phyloP scores from a whole-genome alignment of 257 asterid species.

The Forsythia suspensa region DNA sequence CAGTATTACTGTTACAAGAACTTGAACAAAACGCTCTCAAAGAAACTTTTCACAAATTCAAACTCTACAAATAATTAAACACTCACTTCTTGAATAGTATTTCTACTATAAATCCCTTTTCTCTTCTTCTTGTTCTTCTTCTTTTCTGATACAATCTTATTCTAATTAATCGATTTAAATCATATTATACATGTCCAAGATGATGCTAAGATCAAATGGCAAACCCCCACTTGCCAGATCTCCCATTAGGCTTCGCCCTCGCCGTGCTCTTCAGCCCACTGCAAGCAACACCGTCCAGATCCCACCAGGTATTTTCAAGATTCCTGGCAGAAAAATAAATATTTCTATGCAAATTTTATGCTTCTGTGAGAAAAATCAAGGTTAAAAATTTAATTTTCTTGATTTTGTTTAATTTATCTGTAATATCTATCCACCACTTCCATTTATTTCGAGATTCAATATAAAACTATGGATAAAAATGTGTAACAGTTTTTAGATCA shows the following conservation, averaged over 20 bases:
- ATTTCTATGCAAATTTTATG: background rate
- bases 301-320: slow-evolving; percentile 57
- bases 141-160: background rate
- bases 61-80: background rate
- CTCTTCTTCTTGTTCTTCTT: background rate
- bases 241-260: slow-evolving; percentile 70
- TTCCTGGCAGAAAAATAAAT: background rate
- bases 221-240: slow-evolving; percentile 94
- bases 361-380: background rate
- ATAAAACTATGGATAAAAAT: too few relatives aligned
- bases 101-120: background rate
- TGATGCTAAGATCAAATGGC: slow-evolving; percentile 67
- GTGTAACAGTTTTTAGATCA: background rate
- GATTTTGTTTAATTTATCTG: too few relatives aligned
- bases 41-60: background rate
- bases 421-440: too few relatives aligned
- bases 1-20: background rate
- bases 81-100: background rate
- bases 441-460: too few relatives aligned
- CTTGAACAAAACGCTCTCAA: background rate
- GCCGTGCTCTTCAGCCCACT: slow-evolving; percentile 59
- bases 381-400: too few relatives aligned
- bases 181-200: slow-evolving; percentile 22
- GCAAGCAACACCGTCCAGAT: slow-evolving; percentile 31
- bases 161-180: background rate